Conservation (phyloP, 805 yeast species). For the Candida broadrunensis region DNA sequence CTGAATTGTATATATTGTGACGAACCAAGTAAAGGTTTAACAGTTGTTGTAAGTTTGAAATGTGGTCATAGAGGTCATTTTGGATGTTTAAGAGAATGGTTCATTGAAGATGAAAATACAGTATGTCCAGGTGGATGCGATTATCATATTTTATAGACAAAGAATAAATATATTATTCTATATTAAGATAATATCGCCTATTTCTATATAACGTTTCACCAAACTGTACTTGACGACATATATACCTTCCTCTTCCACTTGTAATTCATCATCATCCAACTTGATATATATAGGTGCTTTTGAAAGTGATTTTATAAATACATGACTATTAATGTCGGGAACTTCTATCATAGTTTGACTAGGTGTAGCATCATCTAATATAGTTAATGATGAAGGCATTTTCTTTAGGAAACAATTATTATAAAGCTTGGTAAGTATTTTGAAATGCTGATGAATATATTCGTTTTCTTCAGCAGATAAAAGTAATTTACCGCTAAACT, state of each 20-base stretch:
- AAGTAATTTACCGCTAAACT: conserved; percentile 5
- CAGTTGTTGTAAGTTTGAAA: conserved; percentile 50
- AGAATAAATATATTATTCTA: conserved; percentile 8
- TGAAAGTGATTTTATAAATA: conserved; percentile 57
- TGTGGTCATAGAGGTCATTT: conserved; percentile 92
- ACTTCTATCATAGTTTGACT: conserved; percentile 68
- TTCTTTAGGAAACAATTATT: conserved; percentile 61
- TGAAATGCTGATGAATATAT: conserved; percentile 69
- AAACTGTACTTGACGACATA: conserved; percentile 69
- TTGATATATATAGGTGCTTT: conserved; percentile 22
- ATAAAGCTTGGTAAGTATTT: conserved; percentile 62
- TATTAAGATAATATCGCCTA: conserved; percentile 38
- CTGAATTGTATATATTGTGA: conserved; percentile 77
- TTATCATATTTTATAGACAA: conserved; percentile 8
- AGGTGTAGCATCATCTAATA: conserved; percentile 69
- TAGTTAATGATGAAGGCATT: conserved; percentile 67
- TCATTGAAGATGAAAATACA: conserved; percentile 54
- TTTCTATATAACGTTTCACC: conserved; percentile 27
- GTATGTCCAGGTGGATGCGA: conserved; percentile 85
- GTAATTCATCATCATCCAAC: conserved; percentile 48
- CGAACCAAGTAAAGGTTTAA: conserved; percentile 70
- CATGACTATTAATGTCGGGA: conserved; percentile 77
- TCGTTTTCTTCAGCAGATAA: conserved; percentile 59
- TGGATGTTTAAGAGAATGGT: conserved; percentile 78
- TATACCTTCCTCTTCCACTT: conserved; percentile 59